Evolutionary conservation across 139 green algal species (phyloP).

Genomic region (Yamagishiella unicocca): DNA sequence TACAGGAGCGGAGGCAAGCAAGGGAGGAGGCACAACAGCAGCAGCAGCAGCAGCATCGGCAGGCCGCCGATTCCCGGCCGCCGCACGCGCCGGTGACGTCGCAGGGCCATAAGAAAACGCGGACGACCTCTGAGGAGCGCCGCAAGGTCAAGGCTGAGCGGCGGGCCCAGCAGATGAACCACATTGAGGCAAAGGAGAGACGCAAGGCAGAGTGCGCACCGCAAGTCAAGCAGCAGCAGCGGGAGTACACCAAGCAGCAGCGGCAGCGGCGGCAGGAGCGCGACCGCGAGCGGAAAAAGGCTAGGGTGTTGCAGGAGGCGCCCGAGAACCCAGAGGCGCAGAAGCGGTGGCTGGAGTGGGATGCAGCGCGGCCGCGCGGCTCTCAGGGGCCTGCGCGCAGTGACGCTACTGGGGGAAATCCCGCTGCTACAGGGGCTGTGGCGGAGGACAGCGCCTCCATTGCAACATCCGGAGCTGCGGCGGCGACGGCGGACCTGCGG

Average conservation of each 20-base stretch:
- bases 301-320: not conserved
- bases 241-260: not conserved
- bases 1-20: not conserved
- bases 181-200: not conserved
- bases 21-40: not conserved
- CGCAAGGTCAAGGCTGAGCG: not conserved
- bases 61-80: not conserved
- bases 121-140: not conserved
- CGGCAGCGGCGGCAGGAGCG: not conserved
- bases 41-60: not conserved
- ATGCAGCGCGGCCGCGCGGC: not conserved
- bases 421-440: not conserved
- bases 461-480: not conserved
- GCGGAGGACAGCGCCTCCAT: not conserved
- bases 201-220: not conserved
- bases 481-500: too few relatives aligned
- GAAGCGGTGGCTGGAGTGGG: not conserved
- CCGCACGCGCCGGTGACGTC: not conserved
- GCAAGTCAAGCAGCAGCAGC: not conserved
- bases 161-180: not conserved
- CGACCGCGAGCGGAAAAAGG: not conserved
- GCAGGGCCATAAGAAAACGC: not conserved
- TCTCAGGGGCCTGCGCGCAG: not conserved
- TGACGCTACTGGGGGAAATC: not conserved
- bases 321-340: not conserved